Evolutionary conservation across 495 filamentous ascomycete genomes (phyloP).

Genomic region (Penicillium samsonianum): DNA sequence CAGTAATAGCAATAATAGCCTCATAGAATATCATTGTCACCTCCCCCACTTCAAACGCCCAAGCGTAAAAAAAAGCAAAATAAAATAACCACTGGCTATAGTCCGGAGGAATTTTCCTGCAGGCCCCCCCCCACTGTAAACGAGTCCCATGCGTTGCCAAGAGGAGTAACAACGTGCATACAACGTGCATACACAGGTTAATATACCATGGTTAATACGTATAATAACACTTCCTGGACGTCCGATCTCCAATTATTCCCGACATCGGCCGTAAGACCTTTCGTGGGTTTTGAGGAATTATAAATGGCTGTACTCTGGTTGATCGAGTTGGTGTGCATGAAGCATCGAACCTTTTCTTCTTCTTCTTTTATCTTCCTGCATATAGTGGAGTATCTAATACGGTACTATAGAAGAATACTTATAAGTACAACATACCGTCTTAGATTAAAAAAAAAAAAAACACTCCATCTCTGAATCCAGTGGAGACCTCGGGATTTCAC

Average conservation of each 20-base stretch:
- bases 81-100: background rate
- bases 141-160: constrained; percentile 14
- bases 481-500: constrained; percentile 3
- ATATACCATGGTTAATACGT: too few relatives aligned
- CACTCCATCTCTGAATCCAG: background rate
- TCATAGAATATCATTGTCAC: constrained; percentile 1
- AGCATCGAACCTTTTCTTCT: constrained; percentile 4
- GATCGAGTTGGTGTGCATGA: background rate
- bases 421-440: too few relatives aligned
- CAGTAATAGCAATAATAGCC: background rate
- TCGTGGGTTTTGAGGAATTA: background rate
- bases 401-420: background rate
- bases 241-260: constrained; percentile 13
- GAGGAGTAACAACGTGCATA: background rate
- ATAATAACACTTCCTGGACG: too few relatives aligned
- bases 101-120: constrained; percentile 9
- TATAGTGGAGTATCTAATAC: background rate
- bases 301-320: background rate
- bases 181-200: background rate
- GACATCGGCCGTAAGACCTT: constrained; percentile 21
- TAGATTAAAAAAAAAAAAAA: constrained; percentile 15
- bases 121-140: constrained; percentile 7
- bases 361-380: constrained; percentile 6
- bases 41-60: background rate
- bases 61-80: background rate